phyloP scores from a whole-genome alignment of 2,329 filamentous ascomycete genomes.

The Trichoderma semiorbis region DNA sequence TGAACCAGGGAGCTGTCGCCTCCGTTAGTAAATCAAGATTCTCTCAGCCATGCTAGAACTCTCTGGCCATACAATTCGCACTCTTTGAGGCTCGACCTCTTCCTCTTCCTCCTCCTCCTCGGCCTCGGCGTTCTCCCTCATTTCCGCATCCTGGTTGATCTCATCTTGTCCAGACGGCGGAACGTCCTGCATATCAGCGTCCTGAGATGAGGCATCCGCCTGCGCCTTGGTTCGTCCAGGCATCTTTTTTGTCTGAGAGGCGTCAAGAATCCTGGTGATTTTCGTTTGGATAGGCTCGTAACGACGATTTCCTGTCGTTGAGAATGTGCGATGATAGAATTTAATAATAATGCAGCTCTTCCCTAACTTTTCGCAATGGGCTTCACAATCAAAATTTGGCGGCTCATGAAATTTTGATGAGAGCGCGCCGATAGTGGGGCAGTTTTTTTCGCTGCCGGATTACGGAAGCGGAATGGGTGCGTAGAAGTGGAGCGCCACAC shows the following conservation, averaged over 20 bases:
- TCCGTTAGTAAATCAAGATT: conserved; percentile 16
- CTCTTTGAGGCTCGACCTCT: conserved; percentile 51
- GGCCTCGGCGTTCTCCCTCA: conserved; percentile 27
- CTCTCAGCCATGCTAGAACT: background rate
- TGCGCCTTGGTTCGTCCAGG: conserved; percentile 38
- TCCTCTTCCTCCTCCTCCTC: conserved; percentile 39
- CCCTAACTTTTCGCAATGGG: background rate
- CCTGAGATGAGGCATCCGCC: conserved; percentile 31
- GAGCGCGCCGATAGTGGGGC: conserved; percentile 8
- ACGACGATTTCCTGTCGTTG: too few relatives aligned
- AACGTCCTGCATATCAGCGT: conserved; percentile 45
- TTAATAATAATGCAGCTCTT: background rate
- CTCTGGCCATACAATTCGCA: conserved; percentile 54
- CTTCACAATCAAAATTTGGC: background rate
- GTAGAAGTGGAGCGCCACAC: background rate
- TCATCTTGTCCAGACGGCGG: conserved; percentile 37
- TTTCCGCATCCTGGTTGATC: conserved; percentile 34
- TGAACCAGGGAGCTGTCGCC: conserved; percentile 72
- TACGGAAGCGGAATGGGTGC: conserved; percentile 10
- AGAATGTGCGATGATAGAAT: background rate
- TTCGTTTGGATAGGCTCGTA: background rate
- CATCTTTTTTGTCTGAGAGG: conserved; percentile 31
- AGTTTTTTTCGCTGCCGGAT: background rate
- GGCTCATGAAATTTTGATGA: conserved; percentile 15
- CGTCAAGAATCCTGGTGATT: background rate